Percentiles rank a stretch among this genome's conserved stretches.
Evolutionary conservation across 768 basidiomycete species (phyloP).

Genomic region (Coprinopsis marcescibilis): DNA sequence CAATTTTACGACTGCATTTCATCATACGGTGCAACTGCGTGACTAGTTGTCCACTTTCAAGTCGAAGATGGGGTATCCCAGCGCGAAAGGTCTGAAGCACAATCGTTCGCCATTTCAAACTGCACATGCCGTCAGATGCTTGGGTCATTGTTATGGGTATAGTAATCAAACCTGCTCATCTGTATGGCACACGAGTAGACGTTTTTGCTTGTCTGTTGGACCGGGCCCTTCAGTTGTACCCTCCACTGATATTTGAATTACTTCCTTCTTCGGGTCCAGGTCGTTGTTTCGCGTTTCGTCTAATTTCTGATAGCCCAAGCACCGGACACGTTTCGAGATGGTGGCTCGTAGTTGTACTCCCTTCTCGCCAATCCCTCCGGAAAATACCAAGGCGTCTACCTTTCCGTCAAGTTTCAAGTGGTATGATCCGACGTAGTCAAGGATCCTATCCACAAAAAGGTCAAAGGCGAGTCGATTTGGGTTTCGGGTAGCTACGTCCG

Average conservation of each 20-base stretch:
- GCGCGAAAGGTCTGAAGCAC: slow-evolving; percentile 22
- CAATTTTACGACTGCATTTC: no score
- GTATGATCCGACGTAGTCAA: slow-evolving; percentile 70
- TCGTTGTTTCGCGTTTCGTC: slow-evolving; percentile 41
- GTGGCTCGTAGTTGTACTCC: slow-evolving; percentile 54
- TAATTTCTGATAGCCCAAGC: slow-evolving; percentile 56
- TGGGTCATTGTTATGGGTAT: neutral
- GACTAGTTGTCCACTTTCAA: no score
- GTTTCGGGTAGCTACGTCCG: slow-evolving; percentile 24
- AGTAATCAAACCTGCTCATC: slow-evolving; percentile 49
- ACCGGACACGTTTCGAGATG: slow-evolving; percentile 46
- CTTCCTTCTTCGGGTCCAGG: slow-evolving; percentile 29
- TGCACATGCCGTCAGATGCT: slow-evolving; percentile 12
- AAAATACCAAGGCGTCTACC: slow-evolving; percentile 79
- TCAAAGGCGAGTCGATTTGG: slow-evolving; percentile 62
- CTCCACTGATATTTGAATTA: slow-evolving; percentile 25
- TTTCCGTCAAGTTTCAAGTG: slow-evolving; percentile 61
- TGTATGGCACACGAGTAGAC: slow-evolving; percentile 57
- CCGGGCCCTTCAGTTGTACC: no score
- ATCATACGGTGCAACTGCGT: no score
- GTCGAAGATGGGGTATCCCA: neutral
- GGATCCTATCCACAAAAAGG: slow-evolving; percentile 71
- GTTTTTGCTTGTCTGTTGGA: slow-evolving; percentile 23
- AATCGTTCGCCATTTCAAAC: slow-evolving; percentile 39
- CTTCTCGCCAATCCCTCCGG: slow-evolving; percentile 85